phyloP scores from a whole-genome alignment of 2,329 filamentous ascomycete species.

The Cadophora luteo-olivacea region DNA sequence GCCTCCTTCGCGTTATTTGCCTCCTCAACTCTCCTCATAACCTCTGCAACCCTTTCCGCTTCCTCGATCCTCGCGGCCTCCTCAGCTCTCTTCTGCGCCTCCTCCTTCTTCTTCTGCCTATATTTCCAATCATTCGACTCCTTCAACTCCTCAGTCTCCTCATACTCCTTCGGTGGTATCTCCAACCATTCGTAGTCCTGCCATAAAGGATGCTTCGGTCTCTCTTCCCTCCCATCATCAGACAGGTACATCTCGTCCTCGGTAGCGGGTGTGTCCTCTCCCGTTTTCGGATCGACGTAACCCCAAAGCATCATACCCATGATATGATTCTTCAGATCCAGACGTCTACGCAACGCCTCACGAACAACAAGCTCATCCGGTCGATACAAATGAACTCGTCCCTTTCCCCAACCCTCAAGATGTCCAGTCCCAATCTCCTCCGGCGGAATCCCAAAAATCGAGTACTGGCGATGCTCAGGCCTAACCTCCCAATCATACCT shows the following conservation, averaged over 20 bases:
- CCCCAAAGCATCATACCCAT: conserved; percentile 68
- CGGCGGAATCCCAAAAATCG: conserved; percentile 58
- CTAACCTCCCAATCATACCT: conserved; percentile 57
- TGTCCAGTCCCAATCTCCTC: conserved; percentile 59
- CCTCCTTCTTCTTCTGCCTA: conserved; percentile 1
- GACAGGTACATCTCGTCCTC: conserved; percentile 59
- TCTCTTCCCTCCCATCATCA: conserved; percentile 49
- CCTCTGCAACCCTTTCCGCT: neutral
- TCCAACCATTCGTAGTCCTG: conserved; percentile 18
- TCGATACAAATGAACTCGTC: conserved; percentile 53
- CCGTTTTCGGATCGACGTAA: conserved; percentile 59
- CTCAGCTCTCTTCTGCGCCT: conserved; percentile 4
- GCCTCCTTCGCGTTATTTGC: neutral
- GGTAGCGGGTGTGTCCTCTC: conserved; percentile 57
- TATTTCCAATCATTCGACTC: conserved; percentile 19
- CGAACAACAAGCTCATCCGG: conserved; percentile 64
- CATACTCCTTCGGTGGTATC: conserved; percentile 3
- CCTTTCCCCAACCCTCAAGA: conserved; percentile 63
- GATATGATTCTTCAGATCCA: conserved; percentile 61
- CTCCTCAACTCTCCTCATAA: neutral
- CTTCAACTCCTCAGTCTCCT: conserved; percentile 17
- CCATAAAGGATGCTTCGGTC: neutral
- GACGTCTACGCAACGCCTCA: conserved; percentile 59
- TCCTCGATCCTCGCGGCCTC: neutral
- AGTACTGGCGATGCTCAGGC: conserved; percentile 31